These are phyloP conservation scores for Cladosporium phlei DNA, from an alignment of 2,329 filamentous ascomycete genomes.

Conservation along the genomic window DNA sequence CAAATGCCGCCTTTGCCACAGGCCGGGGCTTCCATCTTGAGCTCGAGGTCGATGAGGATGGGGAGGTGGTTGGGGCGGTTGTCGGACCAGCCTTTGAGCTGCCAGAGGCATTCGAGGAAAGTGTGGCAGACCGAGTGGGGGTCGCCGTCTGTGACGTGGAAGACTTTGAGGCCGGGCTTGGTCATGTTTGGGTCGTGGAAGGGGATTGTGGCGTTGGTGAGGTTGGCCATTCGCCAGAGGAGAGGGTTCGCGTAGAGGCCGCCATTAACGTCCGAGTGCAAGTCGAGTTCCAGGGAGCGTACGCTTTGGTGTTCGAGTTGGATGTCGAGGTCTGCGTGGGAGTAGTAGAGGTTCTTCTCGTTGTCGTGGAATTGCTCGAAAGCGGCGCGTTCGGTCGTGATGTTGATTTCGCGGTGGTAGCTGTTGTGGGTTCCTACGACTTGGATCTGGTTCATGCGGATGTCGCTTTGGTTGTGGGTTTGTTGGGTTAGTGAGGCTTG, in stretches of 20 bases:
- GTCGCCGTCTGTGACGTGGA: constrained; percentile 50
- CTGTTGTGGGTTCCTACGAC: constrained; percentile 50
- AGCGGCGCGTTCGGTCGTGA: constrained; percentile 37
- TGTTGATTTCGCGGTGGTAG: constrained; percentile 46
- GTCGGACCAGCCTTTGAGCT: constrained; percentile 44
- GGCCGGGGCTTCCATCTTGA: constrained; percentile 40
- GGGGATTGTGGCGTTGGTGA: constrained; percentile 34
- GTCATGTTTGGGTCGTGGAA: constrained; percentile 38
- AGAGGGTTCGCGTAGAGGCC: constrained; percentile 45
- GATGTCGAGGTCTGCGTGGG: constrained; percentile 41
- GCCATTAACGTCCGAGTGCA: constrained; percentile 47
- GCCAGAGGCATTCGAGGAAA: constrained; percentile 40
- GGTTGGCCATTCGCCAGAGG: constrained; percentile 38
- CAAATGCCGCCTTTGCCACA: constrained; percentile 34
- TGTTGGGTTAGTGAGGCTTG: background rate
- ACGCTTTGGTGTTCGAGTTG: constrained; percentile 45
- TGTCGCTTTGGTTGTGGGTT: constrained; percentile 13
- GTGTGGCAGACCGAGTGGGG: constrained; percentile 45
- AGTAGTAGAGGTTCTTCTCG: constrained; percentile 45
- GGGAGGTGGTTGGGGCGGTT: constrained; percentile 42
- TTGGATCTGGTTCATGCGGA: constrained; percentile 51
- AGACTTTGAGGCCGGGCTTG: constrained; percentile 45
- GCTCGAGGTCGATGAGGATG: constrained; percentile 47
- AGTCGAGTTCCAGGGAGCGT: constrained; percentile 46
- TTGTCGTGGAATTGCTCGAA: constrained; percentile 37